A percentile compares a stretch with the other conserved stretches of the same genome.
Conservation (phyloP, 2,329 filamentous ascomycete species). For the Fusarium longipes region DNA sequence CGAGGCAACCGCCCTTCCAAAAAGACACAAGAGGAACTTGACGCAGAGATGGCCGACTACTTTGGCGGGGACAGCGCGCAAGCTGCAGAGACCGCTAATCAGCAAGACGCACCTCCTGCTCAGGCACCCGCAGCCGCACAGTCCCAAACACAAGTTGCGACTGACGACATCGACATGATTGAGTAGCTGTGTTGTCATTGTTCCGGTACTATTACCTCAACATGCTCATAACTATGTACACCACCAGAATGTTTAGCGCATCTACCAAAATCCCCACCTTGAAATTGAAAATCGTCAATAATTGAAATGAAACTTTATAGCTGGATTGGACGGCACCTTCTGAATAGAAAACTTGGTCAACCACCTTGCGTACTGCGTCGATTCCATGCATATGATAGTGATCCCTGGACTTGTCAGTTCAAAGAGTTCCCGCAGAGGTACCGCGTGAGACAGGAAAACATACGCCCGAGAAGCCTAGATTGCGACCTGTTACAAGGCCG, state of each 20-base stretch:
- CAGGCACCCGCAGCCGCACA: constrained; percentile 28
- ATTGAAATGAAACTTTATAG: constrained; percentile 4
- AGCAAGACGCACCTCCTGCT: constrained; percentile 47
- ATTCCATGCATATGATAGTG: constrained; percentile 43
- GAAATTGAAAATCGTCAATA: constrained; percentile 23
- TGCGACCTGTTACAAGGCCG: constrained; percentile 43
- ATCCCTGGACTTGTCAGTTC: constrained; percentile 34
- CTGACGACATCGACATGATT: constrained; percentile 78
- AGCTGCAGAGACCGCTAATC: constrained; percentile 48
- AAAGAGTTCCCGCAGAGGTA: neutral
- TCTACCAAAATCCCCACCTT: constrained; percentile 33
- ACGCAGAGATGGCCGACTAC: constrained; percentile 98
- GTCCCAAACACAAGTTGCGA: constrained; percentile 43
- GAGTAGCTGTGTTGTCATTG: constrained; percentile 56
- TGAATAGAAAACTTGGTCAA: constrained; percentile 1
- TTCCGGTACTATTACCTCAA: constrained; percentile 14
- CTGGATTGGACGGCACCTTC: neutral
- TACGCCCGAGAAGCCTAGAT: constrained; percentile 43
- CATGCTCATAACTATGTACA: constrained; percentile 40
- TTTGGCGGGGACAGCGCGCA: constrained; percentile 66
- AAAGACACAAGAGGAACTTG: constrained; percentile 92
- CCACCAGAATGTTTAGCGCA: constrained; percentile 43
- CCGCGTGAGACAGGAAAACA: neutral
- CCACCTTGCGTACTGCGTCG: constrained; percentile 31
- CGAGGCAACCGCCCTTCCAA: constrained; percentile 68